Evolutionary conservation across 441 rosid genomes (phyloP), one percentile per base, ranked within the genome.

Genomic region (Gossypium aridum): DNA sequence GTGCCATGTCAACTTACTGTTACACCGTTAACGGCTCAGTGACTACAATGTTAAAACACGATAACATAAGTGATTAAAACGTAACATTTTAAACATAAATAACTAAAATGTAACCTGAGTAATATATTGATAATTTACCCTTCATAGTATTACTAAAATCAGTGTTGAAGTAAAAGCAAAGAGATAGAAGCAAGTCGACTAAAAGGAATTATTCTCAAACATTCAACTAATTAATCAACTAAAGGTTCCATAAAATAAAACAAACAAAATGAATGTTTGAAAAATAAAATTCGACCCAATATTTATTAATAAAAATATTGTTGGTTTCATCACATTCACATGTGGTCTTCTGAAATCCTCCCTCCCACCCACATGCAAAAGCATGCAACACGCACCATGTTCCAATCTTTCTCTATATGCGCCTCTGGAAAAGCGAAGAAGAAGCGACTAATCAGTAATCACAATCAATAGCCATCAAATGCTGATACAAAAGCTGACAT

Each of bases 291-390:
- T 74, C 67, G 81, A 75, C 71, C 57, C 53, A 19, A 69, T 34
- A 34, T 12, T 20, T 20, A 56, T 56, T 56, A 9, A 20, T 56
- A 20, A 19, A 8, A 56, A 56, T 9, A 56, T 20, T 8, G 14
- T 2, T 55, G 25, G 12, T 2, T 34, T 49, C 25, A 17, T 55
- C 9, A 19, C 60, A 55, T 55, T 19, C 26, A 19, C 92, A 89
- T 84, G 96, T 85, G 92, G 86, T 56, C 10, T 76, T 77, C 90
- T 84, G 86, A 70, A 69, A 60, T 71, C 65, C 20, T 43, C 51
- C 26, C 12, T 56, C 12, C 26, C 28, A 7, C 43, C 75, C 92
- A 85, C 87, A 86, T 85, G 92, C 85, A 76, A 78, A 64, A 76
- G 76, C 87, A 80, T 77, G 74, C 81, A 74, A 7, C 69, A 59